These are phyloP conservation scores for Ceratobasidium theobromae DNA, from an alignment of 1,284 basidiomycete species.

Conservation along the genomic window DNA sequence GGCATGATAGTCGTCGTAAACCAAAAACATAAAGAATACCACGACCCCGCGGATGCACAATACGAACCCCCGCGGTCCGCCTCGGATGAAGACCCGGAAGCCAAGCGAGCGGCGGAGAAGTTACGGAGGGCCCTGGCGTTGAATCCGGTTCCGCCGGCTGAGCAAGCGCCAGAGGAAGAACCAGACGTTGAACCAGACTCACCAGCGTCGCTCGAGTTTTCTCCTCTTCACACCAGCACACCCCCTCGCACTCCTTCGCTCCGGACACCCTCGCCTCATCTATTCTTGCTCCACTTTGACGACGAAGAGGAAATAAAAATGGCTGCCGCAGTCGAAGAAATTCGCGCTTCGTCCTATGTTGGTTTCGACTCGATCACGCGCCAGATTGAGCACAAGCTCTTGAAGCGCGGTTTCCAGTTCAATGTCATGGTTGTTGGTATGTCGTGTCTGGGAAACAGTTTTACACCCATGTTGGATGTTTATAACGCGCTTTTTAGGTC, in stretches of 20 bases:
- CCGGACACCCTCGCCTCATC: neutral
- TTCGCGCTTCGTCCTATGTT: conserved; percentile 84
- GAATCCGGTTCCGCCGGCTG: conserved; percentile 5
- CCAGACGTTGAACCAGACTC: conserved; percentile 6
- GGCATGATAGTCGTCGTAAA: conserved; percentile 29
- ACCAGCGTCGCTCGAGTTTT: conserved; percentile 28
- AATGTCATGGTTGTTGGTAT: conserved; percentile 93
- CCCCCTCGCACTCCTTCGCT: conserved; percentile 19
- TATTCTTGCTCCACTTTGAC: neutral
- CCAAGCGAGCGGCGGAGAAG: conserved; percentile 23
- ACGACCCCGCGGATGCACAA: conserved; percentile 20
- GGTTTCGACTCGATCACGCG: conserved; percentile 95
- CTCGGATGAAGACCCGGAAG: conserved; percentile 6
- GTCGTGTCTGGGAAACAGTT: conserved; percentile 43
- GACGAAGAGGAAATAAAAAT: conserved; percentile 41
- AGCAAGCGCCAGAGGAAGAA: neutral
- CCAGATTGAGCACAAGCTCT: conserved; percentile 98
- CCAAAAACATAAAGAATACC: conserved; percentile 9
- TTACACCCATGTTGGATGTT: conserved; percentile 17
- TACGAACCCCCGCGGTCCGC: conserved; percentile 20
- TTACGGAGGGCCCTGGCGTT: conserved; percentile 23
- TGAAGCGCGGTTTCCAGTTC: conserved; percentile 99
- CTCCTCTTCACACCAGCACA: conserved; percentile 27
- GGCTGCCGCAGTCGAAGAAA: conserved; percentile 65
- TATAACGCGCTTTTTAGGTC: conserved; percentile 57